Evolutionary conservation across 2,329 filamentous ascomycete genomes (phyloP).

Genomic region (Paecilomyces dactylethromorphus): DNA sequence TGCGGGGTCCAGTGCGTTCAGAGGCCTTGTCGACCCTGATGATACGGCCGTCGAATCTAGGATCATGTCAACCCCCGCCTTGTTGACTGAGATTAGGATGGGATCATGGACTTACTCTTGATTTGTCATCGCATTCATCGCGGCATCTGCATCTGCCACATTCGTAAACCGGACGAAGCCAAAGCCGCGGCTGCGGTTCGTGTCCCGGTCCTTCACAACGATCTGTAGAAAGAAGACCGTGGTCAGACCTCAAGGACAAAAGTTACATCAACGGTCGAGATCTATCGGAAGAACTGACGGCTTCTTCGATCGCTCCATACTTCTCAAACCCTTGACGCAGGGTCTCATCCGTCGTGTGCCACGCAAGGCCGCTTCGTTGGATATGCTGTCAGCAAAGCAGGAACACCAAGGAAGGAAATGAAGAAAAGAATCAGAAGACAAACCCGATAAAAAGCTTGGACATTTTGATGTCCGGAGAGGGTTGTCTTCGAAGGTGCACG

Average conservation of each 20-base stretch:
- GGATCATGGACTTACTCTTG: slow-evolving; percentile 58
- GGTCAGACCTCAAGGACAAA: slow-evolving; percentile 1
- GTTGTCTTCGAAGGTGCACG: not conserved
- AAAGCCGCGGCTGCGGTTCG: slow-evolving; percentile 92
- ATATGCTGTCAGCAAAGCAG: slow-evolving; percentile 12
- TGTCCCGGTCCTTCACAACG: slow-evolving; percentile 96
- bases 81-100: slow-evolving; percentile 9
- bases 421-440: slow-evolving; percentile 26
- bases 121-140: slow-evolving; percentile 40
- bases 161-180: slow-evolving; percentile 83
- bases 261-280: slow-evolving; percentile 5
- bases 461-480: slow-evolving; percentile 49
- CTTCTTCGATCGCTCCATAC: slow-evolving; percentile 87
- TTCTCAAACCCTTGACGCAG: slow-evolving; percentile 88
- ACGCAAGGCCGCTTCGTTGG: slow-evolving; percentile 75
- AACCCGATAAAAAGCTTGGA: slow-evolving; percentile 94
- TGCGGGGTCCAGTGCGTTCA: slow-evolving; percentile 62
- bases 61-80: slow-evolving; percentile 11
- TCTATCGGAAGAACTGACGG: slow-evolving; percentile 57
- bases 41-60: slow-evolving; percentile 82
- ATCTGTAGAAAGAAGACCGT: slow-evolving; percentile 51
- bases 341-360: slow-evolving; percentile 90
- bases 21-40: slow-evolving; percentile 96
- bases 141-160: slow-evolving; percentile 36
- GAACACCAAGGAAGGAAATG: slow-evolving; percentile 7